A percentile compares a stretch with the other conserved stretches of the same genome.
Conservation (phyloP, 768 basidiomycete species). For the Cubamyces lactineus region DNA sequence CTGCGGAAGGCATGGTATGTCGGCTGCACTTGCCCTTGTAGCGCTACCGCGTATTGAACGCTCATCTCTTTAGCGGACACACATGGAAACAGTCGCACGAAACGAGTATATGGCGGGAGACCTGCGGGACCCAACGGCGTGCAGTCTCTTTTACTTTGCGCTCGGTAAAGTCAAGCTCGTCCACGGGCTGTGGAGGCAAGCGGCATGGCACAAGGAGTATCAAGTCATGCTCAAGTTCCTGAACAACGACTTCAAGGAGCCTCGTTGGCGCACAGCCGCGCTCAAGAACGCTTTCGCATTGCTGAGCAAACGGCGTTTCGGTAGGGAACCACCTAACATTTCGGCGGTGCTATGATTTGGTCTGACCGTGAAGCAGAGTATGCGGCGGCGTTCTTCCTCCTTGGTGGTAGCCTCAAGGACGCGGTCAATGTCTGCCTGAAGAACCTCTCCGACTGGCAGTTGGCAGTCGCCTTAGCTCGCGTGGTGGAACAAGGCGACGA, state of each 20-base stretch:
- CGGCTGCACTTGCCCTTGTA: neutral
- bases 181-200: slow-evolving; percentile 94
- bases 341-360: neutral
- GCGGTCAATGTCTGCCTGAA: slow-evolving; percentile 89
- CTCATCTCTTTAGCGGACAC: slow-evolving; percentile 55
- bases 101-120: slow-evolving; percentile 92
- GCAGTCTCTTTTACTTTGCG: slow-evolving; percentile 94
- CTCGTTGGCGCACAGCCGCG: slow-evolving; percentile 91
- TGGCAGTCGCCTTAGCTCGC: slow-evolving; percentile 86
- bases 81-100: slow-evolving; percentile 87
- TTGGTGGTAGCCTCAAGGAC: slow-evolving; percentile 87
- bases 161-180: slow-evolving; percentile 91
- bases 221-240: slow-evolving; percentile 88
- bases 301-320: slow-evolving; percentile 88
- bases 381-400: slow-evolving; percentile 97
- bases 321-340: slow-evolving; percentile 47
- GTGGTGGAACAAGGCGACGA: slow-evolving; percentile 82
- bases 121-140: slow-evolving; percentile 83
- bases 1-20: slow-evolving; percentile 76
- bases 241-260: slow-evolving; percentile 81
- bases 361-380: slow-evolving; percentile 62
- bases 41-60: neutral
- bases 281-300: slow-evolving; percentile 96
- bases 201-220: slow-evolving; percentile 92
- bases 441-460: slow-evolving; percentile 87